These are phyloP conservation scores for Penicillium fimorum DNA, from an alignment of 495 filamentous ascomycete species.

Conservation along the genomic window DNA sequence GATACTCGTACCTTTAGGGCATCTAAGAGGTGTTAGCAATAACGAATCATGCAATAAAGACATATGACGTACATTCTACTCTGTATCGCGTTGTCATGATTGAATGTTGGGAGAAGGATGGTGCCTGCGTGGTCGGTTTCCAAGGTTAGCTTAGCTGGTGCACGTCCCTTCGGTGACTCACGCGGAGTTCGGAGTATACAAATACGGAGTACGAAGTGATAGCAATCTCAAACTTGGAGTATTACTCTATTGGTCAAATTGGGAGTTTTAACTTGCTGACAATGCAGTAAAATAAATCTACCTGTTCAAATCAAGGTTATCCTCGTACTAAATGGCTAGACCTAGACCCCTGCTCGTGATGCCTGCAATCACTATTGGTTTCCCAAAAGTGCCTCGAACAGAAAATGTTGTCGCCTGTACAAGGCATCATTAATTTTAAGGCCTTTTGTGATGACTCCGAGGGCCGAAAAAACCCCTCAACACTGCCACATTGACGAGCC, in stretches of 20 bases:
- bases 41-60: background rate
- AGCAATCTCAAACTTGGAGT: background rate
- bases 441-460: background rate
- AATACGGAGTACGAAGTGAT: background rate
- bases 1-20: constrained; percentile 63
- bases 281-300: too few relatives aligned
- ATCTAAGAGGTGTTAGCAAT: constrained; percentile 50
- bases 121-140: background rate
- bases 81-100: constrained; percentile 87
- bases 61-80: constrained; percentile 68
- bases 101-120: background rate
- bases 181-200: background rate
- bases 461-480: constrained; percentile 10
- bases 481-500: constrained; percentile 11
- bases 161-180: constrained; percentile 13
- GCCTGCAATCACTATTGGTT: background rate
- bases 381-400: background rate
- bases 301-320: constrained; percentile 3
- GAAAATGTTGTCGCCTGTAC: background rate
- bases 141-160: background rate
- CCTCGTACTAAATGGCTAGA: background rate
- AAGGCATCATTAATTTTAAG: background rate
- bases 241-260: background rate
- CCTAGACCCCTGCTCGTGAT: background rate
- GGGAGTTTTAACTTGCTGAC: too few relatives aligned